These are phyloP conservation scores for Acer campestre DNA, from an alignment of 345 rosid species.

Conservation along the genomic window DNA sequence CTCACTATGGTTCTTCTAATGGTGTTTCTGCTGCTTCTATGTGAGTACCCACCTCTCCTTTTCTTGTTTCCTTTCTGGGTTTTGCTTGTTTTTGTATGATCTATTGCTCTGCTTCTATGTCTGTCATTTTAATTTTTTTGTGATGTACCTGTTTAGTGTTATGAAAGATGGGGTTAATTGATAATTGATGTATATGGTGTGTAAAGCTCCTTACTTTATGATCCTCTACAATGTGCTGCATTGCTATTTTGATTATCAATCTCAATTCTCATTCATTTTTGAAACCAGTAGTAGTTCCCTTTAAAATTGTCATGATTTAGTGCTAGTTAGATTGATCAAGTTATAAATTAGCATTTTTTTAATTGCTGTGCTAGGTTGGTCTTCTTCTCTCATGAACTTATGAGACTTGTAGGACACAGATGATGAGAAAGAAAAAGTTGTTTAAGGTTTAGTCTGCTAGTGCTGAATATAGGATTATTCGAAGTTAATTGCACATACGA, in stretches of 20 bases:
- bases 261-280: neutral
- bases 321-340: slow-evolving; percentile 8
- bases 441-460: no score
- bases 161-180: slow-evolving; percentile 14
- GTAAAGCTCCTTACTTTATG: slow-evolving; percentile 17
- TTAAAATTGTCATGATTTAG: neutral
- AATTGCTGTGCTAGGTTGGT: neutral
- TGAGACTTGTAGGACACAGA: neutral
- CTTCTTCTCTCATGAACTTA: neutral
- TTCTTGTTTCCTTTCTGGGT: slow-evolving; percentile 25
- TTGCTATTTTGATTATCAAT: slow-evolving; percentile 13
- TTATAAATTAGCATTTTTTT: slow-evolving; percentile 7
- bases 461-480: no score
- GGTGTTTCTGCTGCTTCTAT: slow-evolving; percentile 37
- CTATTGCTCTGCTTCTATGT: slow-evolving; percentile 23
- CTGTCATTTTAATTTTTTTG: slow-evolving; percentile 4
- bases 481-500: no score
- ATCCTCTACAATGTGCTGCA: slow-evolving; percentile 5
- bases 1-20: slow-evolving; percentile 25
- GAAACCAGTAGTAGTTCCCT: neutral
- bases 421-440: no score
- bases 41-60: slow-evolving; percentile 34
- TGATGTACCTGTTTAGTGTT: slow-evolving; percentile 7
- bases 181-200: neutral
- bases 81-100: slow-evolving; percentile 36